Base-by-base conservation (phyloP, 352 stramenopile genomes). In the Globisporangium megalacanthum region DNA sequence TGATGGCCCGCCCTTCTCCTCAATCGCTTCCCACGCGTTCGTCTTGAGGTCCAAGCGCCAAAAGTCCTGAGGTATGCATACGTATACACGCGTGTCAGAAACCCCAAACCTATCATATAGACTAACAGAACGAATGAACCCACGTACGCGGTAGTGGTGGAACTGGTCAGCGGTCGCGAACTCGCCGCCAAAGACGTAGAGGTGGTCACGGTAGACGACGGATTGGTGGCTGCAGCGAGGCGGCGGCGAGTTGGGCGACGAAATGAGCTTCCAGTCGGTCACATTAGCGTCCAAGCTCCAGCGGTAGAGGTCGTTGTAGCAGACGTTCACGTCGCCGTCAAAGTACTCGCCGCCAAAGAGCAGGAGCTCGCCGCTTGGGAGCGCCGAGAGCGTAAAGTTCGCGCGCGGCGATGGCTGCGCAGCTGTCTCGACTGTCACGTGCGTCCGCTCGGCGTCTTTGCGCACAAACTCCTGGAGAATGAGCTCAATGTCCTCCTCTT, bases 321-420 rank as follows among this genome's bases (percentile, higher is more conserved):
- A 97, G 35, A 91, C 78, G 59, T 98, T 99, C 68, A 96, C 83
- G 58, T 98, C 87, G 44, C 97, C 97, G 69, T 99, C 92, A 69
- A 96, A 99, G 72, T 97, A 98, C 75, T 99, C 97, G 49, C 97
- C 97, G 39, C 97, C 97, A 70, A 99, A 99, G 45, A 98, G 71
- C 54, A 97, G 63, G 67, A 97, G 84, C 51, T 94, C 84, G 49
- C 87, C 86, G 7, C 59, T 86, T 1, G 72, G 68, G 31, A 94
- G 72, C 45, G 78, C 73, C 19, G 79, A 88, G 50, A 94, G 73
- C 31, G 79, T 86, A 50, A 94, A 94, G 53, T 94, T 92, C 52
- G 82, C 78, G 49, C 84, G 73, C 31, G 82, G 82, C 20, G 73
- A 73, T 20, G 84, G 84, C 60, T 92, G 84, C 25, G 64, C 39